Base-by-base conservation (phyloP, 2,329 filamentous ascomycete species). In the Botrytis fragariae region DNA sequence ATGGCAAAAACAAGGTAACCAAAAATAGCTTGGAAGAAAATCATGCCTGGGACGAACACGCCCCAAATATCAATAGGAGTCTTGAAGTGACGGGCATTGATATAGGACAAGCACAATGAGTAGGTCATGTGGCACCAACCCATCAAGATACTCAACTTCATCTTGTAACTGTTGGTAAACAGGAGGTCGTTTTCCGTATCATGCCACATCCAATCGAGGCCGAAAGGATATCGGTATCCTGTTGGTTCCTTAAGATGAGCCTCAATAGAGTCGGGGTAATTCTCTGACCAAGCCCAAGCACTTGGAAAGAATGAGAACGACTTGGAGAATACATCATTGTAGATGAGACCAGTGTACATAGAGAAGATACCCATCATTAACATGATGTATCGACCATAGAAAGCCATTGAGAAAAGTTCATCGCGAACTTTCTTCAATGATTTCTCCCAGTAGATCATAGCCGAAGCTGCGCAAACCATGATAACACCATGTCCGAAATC, bases 61-160 rank as follows among this genome's bases (percentile, higher is more conserved):
- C 94, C 96, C 90, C 93, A 97, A 78, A 99, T 95, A 80, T 99
- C 97, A 78, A 98, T 93, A 64, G 93, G 93, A 76, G 91, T 93
- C 86, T 95, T 95, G 87, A 98, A 99, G 84, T 98, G 94, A 73
- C 91, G 91, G 68, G 94, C 95, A 81, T 99, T 99, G 87, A 97
- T 89, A 80, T 93, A 96, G 37, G 96, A 92, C 81, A 97, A 91
- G 85, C 93, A 95, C 63, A 99, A 89, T 29, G 96, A 98, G 85
- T 97, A 99, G 4, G 96, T 99, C 96, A 99, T 99, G 85, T 98
- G 95, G 74, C 90, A 90, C 96, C 97, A 99, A 82, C 97, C 96
- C 77, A 99, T 88, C 77, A 99, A 89, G 81, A 99, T 98, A 86
- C 93, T 97, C 84, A 99, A 93, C 87, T 99, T 99, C 96, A 99